Evolutionary conservation across 208 protist species (phyloP), one percentile per base, ranked within the genome.

Genomic region (Leishmania gerbilli): DNA sequence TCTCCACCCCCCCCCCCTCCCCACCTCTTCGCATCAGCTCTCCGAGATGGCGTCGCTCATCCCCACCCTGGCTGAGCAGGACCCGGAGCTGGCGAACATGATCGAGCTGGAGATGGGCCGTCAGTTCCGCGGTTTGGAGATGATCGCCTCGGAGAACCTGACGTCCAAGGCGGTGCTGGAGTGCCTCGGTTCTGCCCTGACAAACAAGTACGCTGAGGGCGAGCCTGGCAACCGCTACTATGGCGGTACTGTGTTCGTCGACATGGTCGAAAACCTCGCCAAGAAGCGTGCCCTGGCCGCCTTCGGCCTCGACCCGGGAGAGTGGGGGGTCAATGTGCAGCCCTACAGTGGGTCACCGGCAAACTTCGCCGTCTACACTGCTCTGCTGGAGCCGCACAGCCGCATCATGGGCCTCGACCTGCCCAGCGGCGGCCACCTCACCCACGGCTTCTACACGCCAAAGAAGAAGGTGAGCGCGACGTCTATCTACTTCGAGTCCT

Each of bases 141-240:
- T 98, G 85, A 98, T 98, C 79, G 95, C 96, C 24, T 97, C 93
- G 19, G 91, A 99, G 96, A 99, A 99, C 92, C 99, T 99, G 77
- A 99, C 99, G 31, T 99, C 99, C 9, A 79, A 78, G 65, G 99
- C 98, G 49, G 99, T 99, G 17, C 91, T 99, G 67, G 99, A 99
- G 79, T 99, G 96, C 82, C 87, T 99, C 24, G 99, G 99, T 55
- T 99, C 98, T 27, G 91, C 90, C 71, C 89, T 99, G 45, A 99
- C 99, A 42, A 99, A 99, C 93, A 99, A 99, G 90, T 99, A 99
- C 87, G 98, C 99, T 27, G 99, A 99, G 90, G 99, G 99, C 58
- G 92, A 98, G 75, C 97, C 98, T 15, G 98, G 99, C 71, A 90
- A 83, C 42, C 89, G 98, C 80, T 99, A 99, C 90, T 99, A 99